Conservation (phyloP, 345 rosid species). For the Boechera retrofracta region DNA sequence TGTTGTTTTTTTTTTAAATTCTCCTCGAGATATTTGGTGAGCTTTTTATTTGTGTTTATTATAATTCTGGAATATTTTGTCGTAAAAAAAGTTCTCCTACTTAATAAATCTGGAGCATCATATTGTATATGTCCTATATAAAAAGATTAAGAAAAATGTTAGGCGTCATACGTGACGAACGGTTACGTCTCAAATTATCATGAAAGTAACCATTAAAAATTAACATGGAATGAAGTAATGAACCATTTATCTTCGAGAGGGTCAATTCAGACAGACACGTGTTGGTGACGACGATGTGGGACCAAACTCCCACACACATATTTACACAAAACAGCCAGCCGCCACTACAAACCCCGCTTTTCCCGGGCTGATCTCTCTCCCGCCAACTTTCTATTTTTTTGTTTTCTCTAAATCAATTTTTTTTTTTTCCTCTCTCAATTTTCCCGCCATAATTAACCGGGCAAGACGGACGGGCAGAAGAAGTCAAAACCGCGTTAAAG, state of each 20-base stretch:
- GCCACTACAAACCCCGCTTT: slow-evolving; percentile 35
- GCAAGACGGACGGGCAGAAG: slow-evolving; percentile 20
- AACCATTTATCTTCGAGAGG: background rate
- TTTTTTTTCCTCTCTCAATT: background rate
- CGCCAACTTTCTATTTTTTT: slow-evolving; percentile 11
- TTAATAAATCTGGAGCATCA: too few species aligned
- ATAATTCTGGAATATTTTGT: too few species aligned
- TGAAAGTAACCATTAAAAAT: too few species aligned
- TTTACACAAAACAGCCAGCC: slow-evolving; percentile 31
- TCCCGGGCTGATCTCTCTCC: slow-evolving; percentile 27
- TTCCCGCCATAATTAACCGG: slow-evolving; percentile 32
- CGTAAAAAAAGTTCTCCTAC: too few species aligned
- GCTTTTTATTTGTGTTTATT: too few species aligned
- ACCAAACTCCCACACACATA: slow-evolving; percentile 28
- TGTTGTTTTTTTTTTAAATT: too few species aligned
- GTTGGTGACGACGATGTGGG: slow-evolving; percentile 14
- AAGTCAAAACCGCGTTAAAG: slow-evolving; percentile 40
- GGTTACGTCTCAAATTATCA: background rate
- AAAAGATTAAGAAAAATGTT: too few species aligned
- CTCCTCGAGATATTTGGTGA: too few species aligned
- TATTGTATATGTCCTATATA: too few species aligned
- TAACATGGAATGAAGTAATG: too few species aligned
- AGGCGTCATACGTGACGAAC: slow-evolving; percentile 13
- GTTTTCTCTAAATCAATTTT: too few species aligned
- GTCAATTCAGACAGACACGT: slow-evolving; percentile 36